Percentiles rank a stretch among this genome's conserved stretches.
Conservation (phyloP, 768 basidiomycete genomes). For the Suillus decipiens region DNA sequence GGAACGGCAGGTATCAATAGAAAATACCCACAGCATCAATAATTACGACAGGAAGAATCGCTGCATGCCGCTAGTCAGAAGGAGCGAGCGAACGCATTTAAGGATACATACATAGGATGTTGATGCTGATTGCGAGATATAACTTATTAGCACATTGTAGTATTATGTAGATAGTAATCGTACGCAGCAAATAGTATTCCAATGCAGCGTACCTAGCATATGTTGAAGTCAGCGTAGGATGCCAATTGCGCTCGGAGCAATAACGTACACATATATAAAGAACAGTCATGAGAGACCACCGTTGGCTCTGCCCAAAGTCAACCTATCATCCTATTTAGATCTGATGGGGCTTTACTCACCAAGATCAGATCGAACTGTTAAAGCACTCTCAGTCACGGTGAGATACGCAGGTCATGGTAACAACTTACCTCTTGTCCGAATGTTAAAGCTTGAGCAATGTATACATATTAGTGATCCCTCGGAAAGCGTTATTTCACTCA, state of each 20-base stretch:
- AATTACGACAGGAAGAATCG: not conserved
- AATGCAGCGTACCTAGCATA: not conserved
- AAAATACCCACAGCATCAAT: not conserved
- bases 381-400: not conserved
- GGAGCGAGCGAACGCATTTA: not conserved
- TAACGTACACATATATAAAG: not conserved
- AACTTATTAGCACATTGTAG: not conserved
- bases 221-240: not conserved
- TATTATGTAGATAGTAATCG: not conserved
- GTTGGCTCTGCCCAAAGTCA: not conserved
- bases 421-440: too few relatives aligned
- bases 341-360: not conserved
- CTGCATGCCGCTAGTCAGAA: not conserved
- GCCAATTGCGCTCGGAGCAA: not conserved
- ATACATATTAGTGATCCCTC: too few relatives aligned
- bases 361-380: not conserved
- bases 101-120: not conserved
- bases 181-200: not conserved
- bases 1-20: not conserved
- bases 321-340: not conserved
- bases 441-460: too few relatives aligned
- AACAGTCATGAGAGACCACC: not conserved
- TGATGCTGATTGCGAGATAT: not conserved
- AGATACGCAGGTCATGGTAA: not conserved
- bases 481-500: too few relatives aligned